A percentile compares a stretch with the other conserved stretches of the same genome.
phyloP scores from a whole-genome alignment of 1,139 yeast species.

The Blastobotrys elegans region DNA sequence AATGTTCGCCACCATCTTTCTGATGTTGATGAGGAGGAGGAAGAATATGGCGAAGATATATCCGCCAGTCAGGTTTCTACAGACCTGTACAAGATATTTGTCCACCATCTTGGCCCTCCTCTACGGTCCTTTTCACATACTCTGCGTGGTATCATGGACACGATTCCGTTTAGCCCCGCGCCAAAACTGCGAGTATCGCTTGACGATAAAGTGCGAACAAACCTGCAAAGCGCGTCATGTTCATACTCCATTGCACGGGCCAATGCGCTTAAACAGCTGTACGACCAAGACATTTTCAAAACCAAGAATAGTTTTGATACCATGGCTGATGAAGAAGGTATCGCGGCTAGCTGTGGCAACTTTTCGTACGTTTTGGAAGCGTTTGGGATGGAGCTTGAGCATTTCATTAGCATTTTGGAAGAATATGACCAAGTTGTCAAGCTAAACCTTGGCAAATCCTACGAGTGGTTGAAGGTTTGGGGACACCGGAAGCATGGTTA shows the following conservation, averaged over 20 bases:
- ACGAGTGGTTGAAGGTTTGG: constrained; percentile 56
- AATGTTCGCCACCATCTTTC: not conserved
- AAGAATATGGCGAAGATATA: no score
- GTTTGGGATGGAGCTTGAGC: constrained; percentile 53
- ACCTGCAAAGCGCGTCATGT: constrained; percentile 49
- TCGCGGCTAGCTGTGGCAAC: constrained; percentile 81
- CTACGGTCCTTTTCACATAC: constrained; percentile 56
- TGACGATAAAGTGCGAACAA: constrained; percentile 44
- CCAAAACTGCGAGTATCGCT: constrained; percentile 34
- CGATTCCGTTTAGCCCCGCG: constrained; percentile 51
- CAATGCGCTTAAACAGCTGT: constrained; percentile 52
- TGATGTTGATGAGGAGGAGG: not conserved
- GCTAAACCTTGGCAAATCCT: constrained; percentile 29
- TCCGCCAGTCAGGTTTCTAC: constrained; percentile 16
- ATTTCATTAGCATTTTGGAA: constrained; percentile 45
- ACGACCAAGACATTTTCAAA: constrained; percentile 53
- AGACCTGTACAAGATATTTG: constrained; percentile 63
- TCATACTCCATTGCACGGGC: constrained; percentile 55
- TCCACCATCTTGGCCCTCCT: constrained; percentile 66
- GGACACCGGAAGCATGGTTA: constrained; percentile 14
- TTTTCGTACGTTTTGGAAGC: constrained; percentile 62
- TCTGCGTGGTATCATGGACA: constrained; percentile 54
- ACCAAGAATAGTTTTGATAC: constrained; percentile 30
- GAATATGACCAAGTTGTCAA: constrained; percentile 34
- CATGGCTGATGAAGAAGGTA: constrained; percentile 68